Base-by-base conservation (phyloP, 495 filamentous ascomycete genomes). In the Penicillium herquei region DNA sequence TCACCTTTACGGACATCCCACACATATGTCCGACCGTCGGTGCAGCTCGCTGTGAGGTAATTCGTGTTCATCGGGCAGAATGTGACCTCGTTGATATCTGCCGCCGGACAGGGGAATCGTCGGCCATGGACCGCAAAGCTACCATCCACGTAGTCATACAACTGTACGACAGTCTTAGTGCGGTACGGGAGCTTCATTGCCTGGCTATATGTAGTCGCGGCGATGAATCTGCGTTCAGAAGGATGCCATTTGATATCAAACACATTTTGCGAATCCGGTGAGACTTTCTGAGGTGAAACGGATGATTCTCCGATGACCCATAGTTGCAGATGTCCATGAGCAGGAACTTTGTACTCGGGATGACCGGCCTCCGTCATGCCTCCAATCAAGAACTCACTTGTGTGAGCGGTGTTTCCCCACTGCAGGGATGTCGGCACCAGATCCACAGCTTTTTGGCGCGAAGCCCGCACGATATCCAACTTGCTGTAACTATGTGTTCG, bases 81-180 rank as follows among this genome's bases (percentile, higher is more conserved):
- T 5, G 85, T 84, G 6, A 97, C 77, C 60, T 92, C 90, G 60
- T 97, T 97, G 62, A 98, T 91, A 66, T 98, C 94, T 0, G 81
- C 58, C 0, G 94, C 93, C 14, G 81, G 74, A 62, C 90, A 96
- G 54, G 95, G 87, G 51, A 76, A 76, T 48, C 78, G 31, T 26
- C 21, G 21, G 21, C 21, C 21, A 26, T 26, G 21, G 21, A 26
- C 21, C 21, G 4, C 1, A 26, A 26, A 26, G 21, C 21, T 26
- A 26, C 21, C 21, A 26, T 26, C 21, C 21, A 4, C 1, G 21
- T 26, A 59, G 41, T 82, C 77, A 53, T 81, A 87, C 0, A 82
- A 57, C 11, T 80, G 78, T 8, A 87, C 77, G 12, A 80, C 71
- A 3, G 80, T 81, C 12, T 71, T 74, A 0, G 64, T 75, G 1